phyloP scores from a whole-genome alignment of 768 basidiomycete species.

The Podaxis sp. region DNA sequence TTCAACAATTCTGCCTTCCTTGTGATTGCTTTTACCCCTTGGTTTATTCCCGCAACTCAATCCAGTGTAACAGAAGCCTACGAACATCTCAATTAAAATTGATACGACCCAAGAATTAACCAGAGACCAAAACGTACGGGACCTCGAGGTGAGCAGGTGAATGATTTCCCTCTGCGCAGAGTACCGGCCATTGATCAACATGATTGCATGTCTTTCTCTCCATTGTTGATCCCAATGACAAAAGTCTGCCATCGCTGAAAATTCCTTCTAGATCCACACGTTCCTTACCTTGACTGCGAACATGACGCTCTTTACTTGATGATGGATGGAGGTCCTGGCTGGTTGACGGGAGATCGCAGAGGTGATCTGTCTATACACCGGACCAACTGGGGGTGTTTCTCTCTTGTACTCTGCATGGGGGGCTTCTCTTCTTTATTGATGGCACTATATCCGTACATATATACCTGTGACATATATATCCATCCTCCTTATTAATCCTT shows the following conservation, averaged over 20 bases:
- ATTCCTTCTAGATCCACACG: slow-evolving; percentile 20
- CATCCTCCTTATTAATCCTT: neutral
- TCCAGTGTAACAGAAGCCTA: slow-evolving; percentile 33
- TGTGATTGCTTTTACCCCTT: slow-evolving; percentile 21
- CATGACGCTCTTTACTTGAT: neutral
- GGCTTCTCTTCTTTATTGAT: neutral
- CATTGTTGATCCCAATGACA: neutral
- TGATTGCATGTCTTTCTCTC: neutral
- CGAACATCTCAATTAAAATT: slow-evolving; percentile 64
- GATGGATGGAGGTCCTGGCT: neutral
- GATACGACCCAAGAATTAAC: slow-evolving; percentile 57
- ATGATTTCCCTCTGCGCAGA: neutral
- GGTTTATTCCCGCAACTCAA: slow-evolving; percentile 6
- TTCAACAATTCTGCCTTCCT: slow-evolving; percentile 27
- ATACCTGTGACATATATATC: slow-evolving; percentile 7
- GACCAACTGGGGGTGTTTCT: neutral
- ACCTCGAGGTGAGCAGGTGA: slow-evolving; percentile 26
- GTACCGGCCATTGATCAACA: slow-evolving; percentile 4
- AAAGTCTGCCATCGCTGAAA: slow-evolving; percentile 24
- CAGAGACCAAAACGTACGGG: slow-evolving; percentile 33
- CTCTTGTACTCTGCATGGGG: neutral
- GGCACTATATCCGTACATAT: neutral
- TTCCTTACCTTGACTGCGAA: slow-evolving; percentile 4
- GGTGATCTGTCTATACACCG: neutral
- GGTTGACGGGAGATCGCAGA: neutral